These are phyloP conservation scores for Hyaloperonospora arabidopsidis DNA, from an alignment of 352 stramenopile species.

Conservation along the genomic window DNA sequence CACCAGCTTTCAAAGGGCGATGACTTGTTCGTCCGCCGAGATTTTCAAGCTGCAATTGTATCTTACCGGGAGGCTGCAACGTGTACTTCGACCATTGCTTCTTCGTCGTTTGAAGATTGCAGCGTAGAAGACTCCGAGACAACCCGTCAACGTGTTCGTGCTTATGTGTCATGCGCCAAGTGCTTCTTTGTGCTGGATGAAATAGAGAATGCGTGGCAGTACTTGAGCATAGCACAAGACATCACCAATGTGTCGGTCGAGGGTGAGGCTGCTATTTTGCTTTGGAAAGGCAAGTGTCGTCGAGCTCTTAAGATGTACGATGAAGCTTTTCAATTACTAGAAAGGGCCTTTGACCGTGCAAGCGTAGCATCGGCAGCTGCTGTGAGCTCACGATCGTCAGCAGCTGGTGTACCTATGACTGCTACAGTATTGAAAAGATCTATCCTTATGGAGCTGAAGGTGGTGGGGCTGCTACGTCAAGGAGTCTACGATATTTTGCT, in stretches of 20 bases:
- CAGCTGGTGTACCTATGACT: conserved; percentile 16
- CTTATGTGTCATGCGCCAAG: conserved; percentile 48
- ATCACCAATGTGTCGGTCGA: conserved; percentile 29
- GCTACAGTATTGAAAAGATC: conserved; percentile 36
- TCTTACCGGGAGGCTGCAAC: conserved; percentile 46
- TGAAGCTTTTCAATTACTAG: conserved; percentile 35
- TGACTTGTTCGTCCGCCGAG: conserved; percentile 48
- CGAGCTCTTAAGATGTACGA: conserved; percentile 49
- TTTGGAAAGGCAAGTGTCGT: conserved; percentile 59
- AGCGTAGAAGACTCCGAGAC: conserved; percentile 30
- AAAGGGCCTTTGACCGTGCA: conserved; percentile 51
- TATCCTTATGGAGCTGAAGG: conserved; percentile 60
- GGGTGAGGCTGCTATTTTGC: conserved; percentile 40
- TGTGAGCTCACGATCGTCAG: conserved; percentile 29
- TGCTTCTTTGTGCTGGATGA: conserved; percentile 56
- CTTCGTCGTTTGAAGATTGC: conserved; percentile 12
- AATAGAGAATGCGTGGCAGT: conserved; percentile 35
- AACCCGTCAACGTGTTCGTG: conserved; percentile 33
- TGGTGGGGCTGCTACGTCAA: conserved; percentile 41
- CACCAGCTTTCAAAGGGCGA: conserved; percentile 52
- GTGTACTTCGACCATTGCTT: conserved; percentile 13
- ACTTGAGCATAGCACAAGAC: conserved; percentile 35
- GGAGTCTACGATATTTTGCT: conserved; percentile 43
- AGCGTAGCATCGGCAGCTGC: conserved; percentile 29
- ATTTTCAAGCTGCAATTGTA: conserved; percentile 45